A percentile compares a stretch with the other conserved stretches of the same genome.
Conservation (phyloP, 2,329 filamentous ascomycete species). For the Beauveria brongniartii region DNA sequence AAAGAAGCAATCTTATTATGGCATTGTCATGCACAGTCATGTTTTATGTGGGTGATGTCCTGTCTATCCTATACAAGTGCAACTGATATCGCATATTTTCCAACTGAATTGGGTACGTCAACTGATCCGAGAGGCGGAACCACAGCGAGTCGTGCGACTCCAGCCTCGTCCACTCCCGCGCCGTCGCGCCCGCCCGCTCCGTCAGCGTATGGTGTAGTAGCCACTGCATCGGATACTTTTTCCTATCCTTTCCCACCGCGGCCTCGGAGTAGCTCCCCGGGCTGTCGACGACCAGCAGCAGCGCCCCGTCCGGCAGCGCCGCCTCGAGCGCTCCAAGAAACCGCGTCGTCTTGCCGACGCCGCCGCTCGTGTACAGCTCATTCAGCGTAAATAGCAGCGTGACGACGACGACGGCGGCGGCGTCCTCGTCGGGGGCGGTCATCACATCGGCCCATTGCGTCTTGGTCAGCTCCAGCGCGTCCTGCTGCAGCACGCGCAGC, state of each 20-base stretch:
- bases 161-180: constrained; percentile 61
- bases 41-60: background rate
- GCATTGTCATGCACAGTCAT: background rate
- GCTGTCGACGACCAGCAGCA: constrained; percentile 83
- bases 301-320: constrained; percentile 45
- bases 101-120: constrained; percentile 75
- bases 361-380: constrained; percentile 77
- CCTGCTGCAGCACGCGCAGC: constrained; percentile 36
- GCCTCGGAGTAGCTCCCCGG: constrained; percentile 89
- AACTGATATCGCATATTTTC: constrained; percentile 96
- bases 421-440: constrained; percentile 15
- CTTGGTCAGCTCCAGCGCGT: constrained; percentile 38
- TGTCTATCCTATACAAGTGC: constrained; percentile 58
- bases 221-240: constrained; percentile 88
- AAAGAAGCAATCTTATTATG: background rate
- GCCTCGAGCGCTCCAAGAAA: constrained; percentile 65
- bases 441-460: constrained; percentile 24
- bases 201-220: constrained; percentile 76
- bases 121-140: constrained; percentile 63
- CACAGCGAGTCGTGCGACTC: constrained; percentile 70
- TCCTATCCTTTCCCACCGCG: constrained; percentile 52
- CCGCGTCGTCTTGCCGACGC: constrained; percentile 63
- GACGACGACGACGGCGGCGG: constrained; percentile 44
- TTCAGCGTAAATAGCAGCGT: constrained; percentile 93
- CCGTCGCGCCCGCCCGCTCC: constrained; percentile 27